Evolutionary conservation across 2,329 filamentous ascomycete genomes (phyloP), one percentile per base, ranked within the genome.

Genomic region (Xylaria arbuscula): DNA sequence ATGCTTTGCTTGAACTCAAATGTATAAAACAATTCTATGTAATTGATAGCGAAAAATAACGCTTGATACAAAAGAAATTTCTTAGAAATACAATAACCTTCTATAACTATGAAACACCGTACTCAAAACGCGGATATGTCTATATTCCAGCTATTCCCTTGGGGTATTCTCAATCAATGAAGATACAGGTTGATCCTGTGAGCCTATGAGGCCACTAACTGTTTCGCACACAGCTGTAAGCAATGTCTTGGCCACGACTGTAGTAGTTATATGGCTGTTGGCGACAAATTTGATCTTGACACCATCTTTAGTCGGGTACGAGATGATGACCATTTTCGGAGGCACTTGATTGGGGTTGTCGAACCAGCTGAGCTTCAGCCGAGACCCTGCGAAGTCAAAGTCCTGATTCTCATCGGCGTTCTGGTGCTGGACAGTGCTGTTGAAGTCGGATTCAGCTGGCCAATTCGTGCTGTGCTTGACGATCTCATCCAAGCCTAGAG

Each of bases 341-440:
- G 50, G 50, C 4, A 53, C 28, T 28, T 53, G 50, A 17, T 53
- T 53, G 11, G 50, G 50, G 50, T 53, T 53, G 15, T 53, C 50
- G 13, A 53, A 13, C 50, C 50, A 53, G 50, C 28, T 53, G 22
- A 53, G 24, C 50, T 53, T 34, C 10, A 53, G 24, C 50, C 15
- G 24, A 28, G 7, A n/a, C 8, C 45, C 57, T 8, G 17, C 15
- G 9, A 48, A 32, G n/a, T 60, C 32, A 45, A 60, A 60, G 4
- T 60, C 24, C 9, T 28, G 48, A 50, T 22, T 62, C 50, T 62
- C 60, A n/a, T 55, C 60, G 17, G 28, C 17, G 36, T 40, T 40
- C 50, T 62, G 60, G 34, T 55, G 48, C 28, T 62, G 60, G 36
- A 62, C 50, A 22, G 36, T 40, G 40, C 36, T 54, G 15, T 62